Percentiles rank a stretch among this genome's conserved stretches.
Conservation (phyloP, 2,329 filamentous ascomycete genomes). For the Parastagonospora nodorum region DNA sequence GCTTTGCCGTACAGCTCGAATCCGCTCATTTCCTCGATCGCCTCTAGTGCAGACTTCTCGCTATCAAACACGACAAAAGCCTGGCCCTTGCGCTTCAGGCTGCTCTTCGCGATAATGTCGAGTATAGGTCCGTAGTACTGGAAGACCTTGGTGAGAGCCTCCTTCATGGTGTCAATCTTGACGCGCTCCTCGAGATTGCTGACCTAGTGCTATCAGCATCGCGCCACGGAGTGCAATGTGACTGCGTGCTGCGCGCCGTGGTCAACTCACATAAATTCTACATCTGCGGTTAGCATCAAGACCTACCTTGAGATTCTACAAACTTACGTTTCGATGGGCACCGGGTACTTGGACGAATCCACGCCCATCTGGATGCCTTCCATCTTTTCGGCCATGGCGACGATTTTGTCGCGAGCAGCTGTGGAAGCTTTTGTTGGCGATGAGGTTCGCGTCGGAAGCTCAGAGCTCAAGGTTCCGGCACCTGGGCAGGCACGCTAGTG, state of each 20-base stretch:
- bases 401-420: slow-evolving; percentile 1
- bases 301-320: slow-evolving; percentile 16
- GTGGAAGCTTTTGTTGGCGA: background rate
- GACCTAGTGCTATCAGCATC: slow-evolving; percentile 49
- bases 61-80: slow-evolving; percentile 91
- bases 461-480: slow-evolving; percentile 14
- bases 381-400: slow-evolving; percentile 44
- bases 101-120: slow-evolving; percentile 86
- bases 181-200: slow-evolving; percentile 92
- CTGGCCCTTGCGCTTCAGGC: slow-evolving; percentile 90
- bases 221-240: slow-evolving; percentile 29
- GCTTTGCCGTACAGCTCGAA: slow-evolving; percentile 93
- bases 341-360: slow-evolving; percentile 37
- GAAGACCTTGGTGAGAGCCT: slow-evolving; percentile 78
- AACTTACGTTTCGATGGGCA: slow-evolving; percentile 45
- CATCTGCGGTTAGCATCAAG: slow-evolving; percentile 29
- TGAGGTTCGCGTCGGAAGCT: slow-evolving; percentile 13
- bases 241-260: slow-evolving; percentile 16
- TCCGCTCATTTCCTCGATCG: slow-evolving; percentile 87
- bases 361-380: slow-evolving; percentile 35
- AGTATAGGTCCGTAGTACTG: slow-evolving; percentile 84
- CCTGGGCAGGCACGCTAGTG: slow-evolving; percentile 17
- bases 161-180: slow-evolving; percentile 77
- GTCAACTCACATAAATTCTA: slow-evolving; percentile 44
- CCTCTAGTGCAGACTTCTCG: slow-evolving; percentile 76